Conservation (phyloP, 805 yeast genomes). For the Ogataea minuta region DNA sequence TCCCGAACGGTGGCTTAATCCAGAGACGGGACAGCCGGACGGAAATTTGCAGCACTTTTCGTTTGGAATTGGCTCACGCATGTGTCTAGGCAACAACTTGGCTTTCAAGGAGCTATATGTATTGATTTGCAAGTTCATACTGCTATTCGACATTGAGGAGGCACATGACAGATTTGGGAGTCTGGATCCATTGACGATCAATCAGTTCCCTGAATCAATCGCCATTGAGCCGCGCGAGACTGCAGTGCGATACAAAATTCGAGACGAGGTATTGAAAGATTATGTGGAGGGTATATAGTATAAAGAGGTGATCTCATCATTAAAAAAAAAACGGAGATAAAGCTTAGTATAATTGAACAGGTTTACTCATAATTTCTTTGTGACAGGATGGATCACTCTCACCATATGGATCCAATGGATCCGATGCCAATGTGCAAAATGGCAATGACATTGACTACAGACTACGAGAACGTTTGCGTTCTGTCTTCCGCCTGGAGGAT, state of each 20-base stretch:
- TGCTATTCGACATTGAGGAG: constrained; percentile 45
- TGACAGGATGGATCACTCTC: constrained; percentile 16
- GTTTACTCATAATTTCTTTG: neutral
- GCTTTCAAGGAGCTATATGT: constrained; percentile 67
- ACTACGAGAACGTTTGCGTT: constrained; percentile 44
- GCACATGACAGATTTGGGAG: constrained; percentile 34
- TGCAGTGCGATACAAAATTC: constrained; percentile 33
- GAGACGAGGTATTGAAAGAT: constrained; percentile 23
- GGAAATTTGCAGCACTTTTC: constrained; percentile 43
- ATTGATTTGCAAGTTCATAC: constrained; percentile 49
- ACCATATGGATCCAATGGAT: constrained; percentile 18
- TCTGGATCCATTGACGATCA: constrained; percentile 49
- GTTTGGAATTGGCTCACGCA: constrained; percentile 70
- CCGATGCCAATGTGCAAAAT: constrained; percentile 30
- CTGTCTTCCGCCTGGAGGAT: constrained; percentile 41
- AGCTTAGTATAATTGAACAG: too few species aligned
- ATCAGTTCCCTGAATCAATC: constrained; percentile 53
- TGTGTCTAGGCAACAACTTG: constrained; percentile 67
- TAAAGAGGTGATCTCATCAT: neutral
- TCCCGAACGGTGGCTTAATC: constrained; percentile 52
- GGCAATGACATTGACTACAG: constrained; percentile 44
- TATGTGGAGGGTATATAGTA: constrained; percentile 1
- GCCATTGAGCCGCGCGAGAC: constrained; percentile 59
- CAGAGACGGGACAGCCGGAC: constrained; percentile 14
- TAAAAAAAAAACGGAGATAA: neutral